A percentile compares a stretch with the other conserved stretches of the same genome.
Evolutionary conservation across 768 basidiomycete genomes (phyloP).

Genomic region (Naematelia encephala): DNA sequence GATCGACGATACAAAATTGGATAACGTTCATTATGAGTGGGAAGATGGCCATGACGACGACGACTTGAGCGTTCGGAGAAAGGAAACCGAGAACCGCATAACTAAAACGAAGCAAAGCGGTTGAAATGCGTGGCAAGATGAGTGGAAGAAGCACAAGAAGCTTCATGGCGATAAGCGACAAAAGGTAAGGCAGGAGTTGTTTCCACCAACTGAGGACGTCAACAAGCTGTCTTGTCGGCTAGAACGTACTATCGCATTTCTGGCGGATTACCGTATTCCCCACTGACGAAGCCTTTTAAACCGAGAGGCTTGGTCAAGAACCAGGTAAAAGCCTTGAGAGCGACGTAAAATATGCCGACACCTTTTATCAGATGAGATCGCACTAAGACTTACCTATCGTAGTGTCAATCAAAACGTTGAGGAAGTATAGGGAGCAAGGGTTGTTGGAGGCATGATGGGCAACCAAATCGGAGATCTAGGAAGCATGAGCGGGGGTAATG

Average conservation of each 20-base stretch:
- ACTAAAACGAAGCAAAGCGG: conserved; percentile 69
- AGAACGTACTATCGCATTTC: conserved; percentile 66
- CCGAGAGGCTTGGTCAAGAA: conserved; percentile 63
- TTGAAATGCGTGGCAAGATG: conserved; percentile 57
- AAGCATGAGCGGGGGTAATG: conserved; percentile 9
- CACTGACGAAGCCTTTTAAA: conserved; percentile 75
- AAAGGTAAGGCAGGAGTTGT: conserved; percentile 70
- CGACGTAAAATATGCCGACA: conserved; percentile 73
- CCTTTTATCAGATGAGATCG: conserved; percentile 54
- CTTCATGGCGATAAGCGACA: conserved; percentile 82
- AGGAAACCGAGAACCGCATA: conserved; percentile 83
- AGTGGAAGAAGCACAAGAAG: conserved; percentile 77
- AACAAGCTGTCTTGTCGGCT: conserved; percentile 38
- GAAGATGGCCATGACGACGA: conserved; percentile 77
- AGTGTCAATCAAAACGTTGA: conserved; percentile 88
- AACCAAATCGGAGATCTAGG: conserved; percentile 68
- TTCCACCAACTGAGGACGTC: conserved; percentile 32
- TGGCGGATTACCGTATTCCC: conserved; percentile 84
- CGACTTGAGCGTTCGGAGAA: conserved; percentile 41
- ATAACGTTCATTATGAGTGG: conserved; percentile 56
- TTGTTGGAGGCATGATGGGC: conserved; percentile 67
- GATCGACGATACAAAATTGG: conserved; percentile 92
- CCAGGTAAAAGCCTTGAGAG: conserved; percentile 64
- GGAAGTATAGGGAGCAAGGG: conserved; percentile 80
- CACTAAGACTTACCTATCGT: conserved; percentile 67